Conservation (phyloP, 768 basidiomycete species). For the Sporobolomyces pararoseus region DNA sequence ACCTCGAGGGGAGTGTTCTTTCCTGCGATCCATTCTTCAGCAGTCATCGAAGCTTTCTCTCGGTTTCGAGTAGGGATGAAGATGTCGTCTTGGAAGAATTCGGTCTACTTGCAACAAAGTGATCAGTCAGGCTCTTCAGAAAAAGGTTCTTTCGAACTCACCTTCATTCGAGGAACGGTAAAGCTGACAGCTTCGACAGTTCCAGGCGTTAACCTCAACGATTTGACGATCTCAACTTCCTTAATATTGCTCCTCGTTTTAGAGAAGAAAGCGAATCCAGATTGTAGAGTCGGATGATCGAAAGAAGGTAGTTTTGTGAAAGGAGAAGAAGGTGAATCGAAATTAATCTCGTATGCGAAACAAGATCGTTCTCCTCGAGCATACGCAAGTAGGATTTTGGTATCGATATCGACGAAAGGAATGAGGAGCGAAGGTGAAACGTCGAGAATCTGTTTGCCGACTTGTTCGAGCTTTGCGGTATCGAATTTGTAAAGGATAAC, state of each 20-base stretch:
- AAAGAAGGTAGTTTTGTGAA: conserved; percentile 48
- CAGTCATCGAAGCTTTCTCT: conserved; percentile 31
- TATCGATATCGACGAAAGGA: conserved; percentile 50
- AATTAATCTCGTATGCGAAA: conserved; percentile 48
- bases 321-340: background rate
- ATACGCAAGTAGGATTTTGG: conserved; percentile 49
- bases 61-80: conserved; percentile 47
- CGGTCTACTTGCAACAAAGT: no score
- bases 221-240: conserved; percentile 48
- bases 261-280: conserved; percentile 47
- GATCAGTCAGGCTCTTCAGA: no score
- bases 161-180: conserved; percentile 49
- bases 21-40: conserved; percentile 47
- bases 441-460: conserved; percentile 46
- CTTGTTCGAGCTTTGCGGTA: conserved; percentile 26
- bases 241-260: conserved; percentile 49
- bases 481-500: conserved; percentile 46
- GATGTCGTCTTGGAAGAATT: conserved; percentile 52
- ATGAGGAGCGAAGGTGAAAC: conserved; percentile 50
- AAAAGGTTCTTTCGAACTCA: no score
- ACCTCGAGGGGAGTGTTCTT: conserved; percentile 22
- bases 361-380: conserved; percentile 50
- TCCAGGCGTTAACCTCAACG: conserved; percentile 47
- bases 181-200: conserved; percentile 49
- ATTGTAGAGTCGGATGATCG: conserved; percentile 47